Base-by-base conservation (phyloP, 495 filamentous ascomycete species). In the Tuber calosporum region DNA sequence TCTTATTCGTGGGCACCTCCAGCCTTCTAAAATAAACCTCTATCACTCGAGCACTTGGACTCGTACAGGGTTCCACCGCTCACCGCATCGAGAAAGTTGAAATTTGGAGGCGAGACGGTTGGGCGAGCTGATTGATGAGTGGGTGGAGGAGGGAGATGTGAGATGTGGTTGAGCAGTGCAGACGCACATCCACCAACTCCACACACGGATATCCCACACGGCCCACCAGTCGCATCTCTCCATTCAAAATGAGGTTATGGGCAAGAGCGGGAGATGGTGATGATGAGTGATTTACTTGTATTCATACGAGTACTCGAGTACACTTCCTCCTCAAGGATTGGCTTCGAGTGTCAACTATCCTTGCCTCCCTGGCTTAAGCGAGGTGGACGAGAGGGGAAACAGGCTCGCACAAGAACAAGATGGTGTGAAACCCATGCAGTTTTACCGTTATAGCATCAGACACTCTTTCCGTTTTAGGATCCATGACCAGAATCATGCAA, bases 391-490 rank as follows among this genome's bases (percentile, higher is more conserved):
- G 22, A 45, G 4, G 20, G 8, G 8, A 22, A n/a, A 26, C 8
- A n/a, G 48, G 11, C 39, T 40, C 39, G 8, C 39, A 40, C 8
- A 39, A 53, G 45, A 26, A 11, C 48, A 13, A 26, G 53, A 26
- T 62, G 53, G 53, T 34, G 53, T 73, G 76, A 78, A 76, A 78
- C 76, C 58, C 66, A 68, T 53, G 75, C 73, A 71, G 76, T 78
- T 78, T 78, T 77, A 78, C 75, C 68, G 69, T 74, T 76, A 77
- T 77, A 77, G 75, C 69, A 76, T 73, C 76, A 78, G 71, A 77
- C 74, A 53, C 76, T 40, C 67, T 78, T 78, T 78, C 76, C 76
- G 76, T 78, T 78, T 78, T 78, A 78, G 76, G 74, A 78, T 78
- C 76, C 76, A 68, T 73, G 74, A 38, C 11, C 73, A 34, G 43